Base-by-base conservation (phyloP, 2,329 filamentous ascomycete genomes). In the Epichloe elymi region DNA sequence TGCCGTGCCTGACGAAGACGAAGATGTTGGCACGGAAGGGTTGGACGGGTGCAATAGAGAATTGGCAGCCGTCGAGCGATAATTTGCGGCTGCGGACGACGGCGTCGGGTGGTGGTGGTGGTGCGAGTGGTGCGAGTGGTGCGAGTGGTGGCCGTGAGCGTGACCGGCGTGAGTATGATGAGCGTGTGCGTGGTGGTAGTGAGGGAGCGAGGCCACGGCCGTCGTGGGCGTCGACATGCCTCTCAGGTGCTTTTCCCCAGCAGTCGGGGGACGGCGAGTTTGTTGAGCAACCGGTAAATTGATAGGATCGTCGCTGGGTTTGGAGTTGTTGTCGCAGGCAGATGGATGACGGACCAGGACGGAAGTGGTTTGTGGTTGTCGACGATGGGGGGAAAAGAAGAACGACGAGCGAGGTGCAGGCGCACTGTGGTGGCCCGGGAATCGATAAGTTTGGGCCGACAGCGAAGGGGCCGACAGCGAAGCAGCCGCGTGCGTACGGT, bases 191-290 rank as follows among this genome's bases (percentile, higher is more conserved):
- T 78, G 76, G 68, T 82, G 79, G 67, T 83, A 82, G 61, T 78
- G 79, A 65, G 82, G 82, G 63, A 87, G 74, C 59, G 82, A 85
- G 63, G 82, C 82, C 66, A 83, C 85, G 61, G 83, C 83, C 63
- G 83, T 85, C 55, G 85, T 88, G 59, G 86, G 86, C 60, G 86
- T 89, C 74, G 86, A 90, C 86, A 91, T 90, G 61, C 56, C 52
- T 49, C 26, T 26, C 19, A 14, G 41, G 26, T 14, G 41, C 30
- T 17, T 52, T 52, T 46, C 46, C 51, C 46, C 42, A 42, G 50
- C 45, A 44, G 46, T 43, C 17, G 49, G 36, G 36, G 50, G 45
- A 20, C 23, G 8, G 48, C 48, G 48, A 39, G 48, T 7, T 20
- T 33, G 14, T 50, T 17, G 40, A 42, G 40, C 40, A 42, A 42